These are phyloP conservation scores for Cyclocybe aegerita DNA, from an alignment of 768 basidiomycete species.

Conservation along the genomic window DNA sequence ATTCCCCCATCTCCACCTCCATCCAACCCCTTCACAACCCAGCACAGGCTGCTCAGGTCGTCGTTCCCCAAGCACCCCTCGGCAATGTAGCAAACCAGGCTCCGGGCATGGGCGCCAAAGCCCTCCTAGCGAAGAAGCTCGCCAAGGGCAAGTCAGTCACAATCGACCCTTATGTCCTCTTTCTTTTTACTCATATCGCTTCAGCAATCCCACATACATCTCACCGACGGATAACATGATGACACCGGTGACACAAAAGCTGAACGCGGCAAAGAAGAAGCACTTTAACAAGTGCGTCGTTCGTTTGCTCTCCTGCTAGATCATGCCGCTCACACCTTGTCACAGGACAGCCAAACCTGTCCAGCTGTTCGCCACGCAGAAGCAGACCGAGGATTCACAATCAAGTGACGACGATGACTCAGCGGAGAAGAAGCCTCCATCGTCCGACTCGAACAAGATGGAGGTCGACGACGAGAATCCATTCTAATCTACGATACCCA, in stretches of 20 bases:
- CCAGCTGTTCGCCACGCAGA: slow-evolving; percentile 54
- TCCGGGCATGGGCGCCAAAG: slow-evolving; percentile 84
- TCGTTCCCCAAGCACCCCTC: slow-evolving; percentile 77
- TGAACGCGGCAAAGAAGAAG: slow-evolving; percentile 89
- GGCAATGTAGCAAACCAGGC: slow-evolving; percentile 62
- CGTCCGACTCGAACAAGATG: slow-evolving; percentile 29
- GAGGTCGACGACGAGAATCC: slow-evolving; percentile 69
- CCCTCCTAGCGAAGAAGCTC: slow-evolving; percentile 91
- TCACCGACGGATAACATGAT: slow-evolving; percentile 96
- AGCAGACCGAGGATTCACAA: slow-evolving; percentile 31
- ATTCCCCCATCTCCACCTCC: slow-evolving; percentile 59
- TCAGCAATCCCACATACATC: slow-evolving; percentile 82
- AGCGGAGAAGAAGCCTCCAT: slow-evolving; percentile 14
- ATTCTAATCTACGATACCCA: slow-evolving; percentile 42
- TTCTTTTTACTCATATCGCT: slow-evolving; percentile 6
- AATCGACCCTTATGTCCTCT: neutral
- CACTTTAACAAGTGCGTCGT: slow-evolving; percentile 84
- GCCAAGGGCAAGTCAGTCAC: slow-evolving; percentile 78
- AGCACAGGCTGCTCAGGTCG: slow-evolving; percentile 72
- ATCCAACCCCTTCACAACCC: slow-evolving; percentile 89
- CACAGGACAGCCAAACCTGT: slow-evolving; percentile 62
- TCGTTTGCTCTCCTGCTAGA: neutral
- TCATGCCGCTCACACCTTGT: slow-evolving; percentile 1
- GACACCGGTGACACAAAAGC: slow-evolving; percentile 91
- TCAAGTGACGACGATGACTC: slow-evolving; percentile 39